Evolutionary conservation across 2,329 filamentous ascomycete species (phyloP).

Genomic region (Mycosphaerella sp.): DNA sequence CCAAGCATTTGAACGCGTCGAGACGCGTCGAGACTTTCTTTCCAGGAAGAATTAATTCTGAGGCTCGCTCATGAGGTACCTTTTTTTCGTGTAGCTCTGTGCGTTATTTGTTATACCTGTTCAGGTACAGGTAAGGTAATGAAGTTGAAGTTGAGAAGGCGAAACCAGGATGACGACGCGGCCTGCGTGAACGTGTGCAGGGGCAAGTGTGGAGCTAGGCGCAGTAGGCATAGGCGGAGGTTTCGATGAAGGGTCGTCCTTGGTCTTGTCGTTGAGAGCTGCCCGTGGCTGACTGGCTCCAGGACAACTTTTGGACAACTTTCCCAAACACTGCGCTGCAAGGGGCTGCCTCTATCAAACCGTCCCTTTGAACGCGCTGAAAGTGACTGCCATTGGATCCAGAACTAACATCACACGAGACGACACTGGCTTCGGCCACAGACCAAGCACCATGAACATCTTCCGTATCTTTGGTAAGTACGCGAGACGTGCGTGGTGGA

Average conservation of each 20-base stretch:
- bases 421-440: slow-evolving; percentile 6
- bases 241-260: not conserved
- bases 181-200: not conserved
- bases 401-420: slow-evolving; percentile 4
- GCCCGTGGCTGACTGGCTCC: not conserved
- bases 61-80: too few relatives aligned
- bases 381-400: not conserved
- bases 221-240: too few relatives aligned
- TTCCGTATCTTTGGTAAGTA: slow-evolving; percentile 60
- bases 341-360: not conserved
- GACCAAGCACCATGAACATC: slow-evolving; percentile 53
- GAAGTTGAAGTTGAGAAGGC: too few relatives aligned
- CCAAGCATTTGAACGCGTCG: too few relatives aligned
- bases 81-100: too few relatives aligned
- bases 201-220: not conserved
- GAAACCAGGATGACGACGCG: not conserved
- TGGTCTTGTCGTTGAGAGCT: not conserved
- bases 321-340: not conserved
- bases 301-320: not conserved
- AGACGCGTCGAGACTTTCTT: too few relatives aligned
- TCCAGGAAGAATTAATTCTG: too few relatives aligned
- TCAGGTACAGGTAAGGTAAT: too few relatives aligned
- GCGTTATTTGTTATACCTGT: too few relatives aligned
- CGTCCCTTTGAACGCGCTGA: not conserved
- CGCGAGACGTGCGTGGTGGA: slow-evolving; percentile 1